Base-by-base conservation (phyloP, 2,329 filamentous ascomycete genomes). In the Ophiostoma ulmi region DNA sequence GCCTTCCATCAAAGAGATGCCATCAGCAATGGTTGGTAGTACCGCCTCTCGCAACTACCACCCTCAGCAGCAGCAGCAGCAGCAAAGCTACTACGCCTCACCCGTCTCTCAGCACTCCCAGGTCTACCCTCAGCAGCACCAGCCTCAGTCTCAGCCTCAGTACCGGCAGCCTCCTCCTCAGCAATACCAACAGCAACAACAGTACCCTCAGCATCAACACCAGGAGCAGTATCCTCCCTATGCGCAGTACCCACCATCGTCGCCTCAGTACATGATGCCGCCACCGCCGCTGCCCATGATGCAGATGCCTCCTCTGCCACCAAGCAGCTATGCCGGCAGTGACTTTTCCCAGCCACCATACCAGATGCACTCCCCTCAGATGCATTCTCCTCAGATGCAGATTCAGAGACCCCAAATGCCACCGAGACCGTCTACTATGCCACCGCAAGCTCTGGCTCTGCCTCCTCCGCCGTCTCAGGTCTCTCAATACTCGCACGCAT, bases 261-360 rank as follows among this genome's bases (percentile, higher is more conserved):
- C 44, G 17, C 41, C 66, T 1, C 66, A 52, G 41, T 55, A 68
- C 44, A 52, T 68, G 66, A 26, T 55, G 26, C 41, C 66, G 41
- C 66, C 26, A 13, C 36, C 65, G n/a, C 38, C 65, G 1, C 22
- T 48, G 65, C 65, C 65, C 22, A 67, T 68, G 66, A 31, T 20
- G 22, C 41, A 52, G 26, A 17, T 67, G 65, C 65, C 65, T 3
- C 65, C 65, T 1, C 39, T 67, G 65, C 65, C 65, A 13, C 65
- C 65, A 11, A 67, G 65, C 65, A 67, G n/a, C 38, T 67, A 67
- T 20, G 65, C 65, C 65, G 65, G 65, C 22, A 67, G 65, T 14
- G 65, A 67, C 64, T 66, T 67, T 48, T 67, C 38, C 11, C 65
- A 67, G 65, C 65, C 65, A 13, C 39, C 65, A 17, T 38, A n/a